Percentiles rank a stretch among this genome's conserved stretches.
Evolutionary conservation across 305 asterid genomes (phyloP).

Genomic region (Fraxinus sp.): DNA sequence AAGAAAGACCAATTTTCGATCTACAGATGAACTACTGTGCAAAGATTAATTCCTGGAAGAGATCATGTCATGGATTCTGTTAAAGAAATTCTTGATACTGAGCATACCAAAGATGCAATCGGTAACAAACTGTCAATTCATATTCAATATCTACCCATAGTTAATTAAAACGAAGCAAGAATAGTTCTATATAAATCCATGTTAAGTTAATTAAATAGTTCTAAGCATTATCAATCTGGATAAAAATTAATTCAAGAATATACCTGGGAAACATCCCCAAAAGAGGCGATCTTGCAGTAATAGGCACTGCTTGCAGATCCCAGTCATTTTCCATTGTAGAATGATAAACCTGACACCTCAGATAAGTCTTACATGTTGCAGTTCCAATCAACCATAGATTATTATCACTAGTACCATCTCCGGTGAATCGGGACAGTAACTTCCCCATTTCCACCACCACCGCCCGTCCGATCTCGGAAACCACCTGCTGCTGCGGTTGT

Average conservation of each 20-base stretch:
- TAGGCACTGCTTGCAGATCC: constrained; percentile 91
- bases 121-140: constrained; percentile 12
- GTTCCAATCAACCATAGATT: constrained; percentile 85
- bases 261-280: constrained; percentile 79
- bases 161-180: neutral
- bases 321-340: constrained; percentile 86
- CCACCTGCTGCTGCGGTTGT: constrained; percentile 39
- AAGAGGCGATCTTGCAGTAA: constrained; percentile 72
- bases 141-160: neutral
- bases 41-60: neutral
- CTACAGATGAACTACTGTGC: neutral
- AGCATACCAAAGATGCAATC: constrained; percentile 19
- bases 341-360: constrained; percentile 92
- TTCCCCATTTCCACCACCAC: constrained; percentile 64
- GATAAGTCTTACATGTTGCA: constrained; percentile 87
- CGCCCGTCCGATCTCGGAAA: constrained; percentile 51
- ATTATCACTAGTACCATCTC: constrained; percentile 19
- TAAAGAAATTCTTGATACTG: neutral
- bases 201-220: neutral
- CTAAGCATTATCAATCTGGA: neutral
- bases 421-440: constrained; percentile 43
- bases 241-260: constrained; percentile 4
- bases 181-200: neutral
- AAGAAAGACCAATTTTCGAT: neutral
- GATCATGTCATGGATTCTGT: neutral